A percentile compares a stretch with the other conserved stretches of the same genome.
Conservation (phyloP, 352 stramenopile species). For the Phytophthora ohioensis region DNA sequence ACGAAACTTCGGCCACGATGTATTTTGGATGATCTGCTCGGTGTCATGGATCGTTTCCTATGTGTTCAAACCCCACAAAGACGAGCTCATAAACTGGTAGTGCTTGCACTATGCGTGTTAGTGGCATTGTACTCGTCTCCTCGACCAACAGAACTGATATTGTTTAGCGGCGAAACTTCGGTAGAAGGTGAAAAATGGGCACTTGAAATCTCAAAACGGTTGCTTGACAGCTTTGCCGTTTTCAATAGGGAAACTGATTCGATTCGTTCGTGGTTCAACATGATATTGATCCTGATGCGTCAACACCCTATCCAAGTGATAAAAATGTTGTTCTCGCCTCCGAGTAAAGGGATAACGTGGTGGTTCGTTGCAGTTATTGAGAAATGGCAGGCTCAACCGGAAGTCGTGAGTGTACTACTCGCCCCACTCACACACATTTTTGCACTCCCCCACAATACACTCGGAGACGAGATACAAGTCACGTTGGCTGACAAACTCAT, state of each 20-base stretch:
- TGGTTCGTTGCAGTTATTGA: conserved; percentile 32
- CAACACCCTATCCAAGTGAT: conserved; percentile 19
- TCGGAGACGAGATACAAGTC: conserved; percentile 20
- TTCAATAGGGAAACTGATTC: conserved; percentile 23
- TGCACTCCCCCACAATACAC: conserved; percentile 20
- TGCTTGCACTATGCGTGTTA: conserved; percentile 27
- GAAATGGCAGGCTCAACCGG: conserved; percentile 16
- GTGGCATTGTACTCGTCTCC: conserved; percentile 26
- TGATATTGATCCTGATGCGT: conserved; percentile 26
- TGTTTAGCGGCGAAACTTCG: conserved; percentile 17
- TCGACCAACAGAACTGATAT: conserved; percentile 7
- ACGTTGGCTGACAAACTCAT: conserved; percentile 22
- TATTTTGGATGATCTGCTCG: conserved; percentile 36
- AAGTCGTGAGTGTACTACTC: conserved; percentile 22
- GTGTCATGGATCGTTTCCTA: conserved; percentile 33
- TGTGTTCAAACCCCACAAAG: conserved; percentile 23
- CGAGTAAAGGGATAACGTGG: conserved; percentile 8
- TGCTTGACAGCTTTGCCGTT: conserved; percentile 27
- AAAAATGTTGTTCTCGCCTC: conserved; percentile 10
- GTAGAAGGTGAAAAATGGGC: conserved; percentile 19
- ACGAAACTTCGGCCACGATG: conserved; percentile 13
- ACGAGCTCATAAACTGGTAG: conserved; percentile 28
- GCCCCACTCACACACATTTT: conserved; percentile 28
- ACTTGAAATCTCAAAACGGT: conserved; percentile 17
- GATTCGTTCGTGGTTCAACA: conserved; percentile 31